Percentiles rank a stretch among this genome's conserved stretches.
These are phyloP conservation scores for Diaporthe sp. DNA, from an alignment of 2,329 filamentous ascomycete genomes.

Conservation along the genomic window DNA sequence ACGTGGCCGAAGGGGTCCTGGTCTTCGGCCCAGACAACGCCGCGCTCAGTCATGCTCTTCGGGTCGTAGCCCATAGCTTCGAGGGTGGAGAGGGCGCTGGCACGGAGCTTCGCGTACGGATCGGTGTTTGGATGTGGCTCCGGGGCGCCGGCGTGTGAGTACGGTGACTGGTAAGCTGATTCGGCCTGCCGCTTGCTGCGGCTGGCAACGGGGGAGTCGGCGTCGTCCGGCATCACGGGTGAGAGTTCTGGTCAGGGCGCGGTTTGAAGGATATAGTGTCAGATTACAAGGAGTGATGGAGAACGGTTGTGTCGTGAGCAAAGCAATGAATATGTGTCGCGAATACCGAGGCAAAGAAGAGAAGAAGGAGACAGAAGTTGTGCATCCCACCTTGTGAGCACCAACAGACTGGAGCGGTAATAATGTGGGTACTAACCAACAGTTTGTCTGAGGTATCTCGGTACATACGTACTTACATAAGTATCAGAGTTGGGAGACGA, in stretches of 20 bases:
- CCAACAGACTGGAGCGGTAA: too few species aligned
- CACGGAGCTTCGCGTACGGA: slow-evolving; percentile 40
- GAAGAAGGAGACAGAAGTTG: too few species aligned
- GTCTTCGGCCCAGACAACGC: slow-evolving; percentile 45
- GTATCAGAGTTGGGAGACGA: too few species aligned
- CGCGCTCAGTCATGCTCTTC: slow-evolving; percentile 37
- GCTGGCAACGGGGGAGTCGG: too few species aligned
- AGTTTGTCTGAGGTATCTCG: too few species aligned
- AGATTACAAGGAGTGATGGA: too few species aligned
- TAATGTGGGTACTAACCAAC: too few species aligned
- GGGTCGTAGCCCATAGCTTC: slow-evolving; percentile 41
- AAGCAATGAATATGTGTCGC: too few species aligned
- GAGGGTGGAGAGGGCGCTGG: slow-evolving; percentile 38
- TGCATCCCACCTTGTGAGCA: too few species aligned
- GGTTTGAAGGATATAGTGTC: neutral
- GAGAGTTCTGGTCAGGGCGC: neutral
- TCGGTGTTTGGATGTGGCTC: slow-evolving; percentile 41
- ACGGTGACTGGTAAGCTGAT: slow-evolving; percentile 39
- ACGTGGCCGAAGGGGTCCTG: slow-evolving; percentile 46
- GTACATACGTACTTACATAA: too few species aligned
- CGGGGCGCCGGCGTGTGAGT: slow-evolving; percentile 40
- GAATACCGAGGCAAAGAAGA: too few species aligned
- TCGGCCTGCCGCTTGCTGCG: slow-evolving; percentile 32
- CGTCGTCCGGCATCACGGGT: slow-evolving; percentile 14
- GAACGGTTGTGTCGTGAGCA: too few species aligned